These are phyloP conservation scores for Phlebiopsis flavidoalba DNA, from an alignment of 768 basidiomycete species.

Conservation along the genomic window DNA sequence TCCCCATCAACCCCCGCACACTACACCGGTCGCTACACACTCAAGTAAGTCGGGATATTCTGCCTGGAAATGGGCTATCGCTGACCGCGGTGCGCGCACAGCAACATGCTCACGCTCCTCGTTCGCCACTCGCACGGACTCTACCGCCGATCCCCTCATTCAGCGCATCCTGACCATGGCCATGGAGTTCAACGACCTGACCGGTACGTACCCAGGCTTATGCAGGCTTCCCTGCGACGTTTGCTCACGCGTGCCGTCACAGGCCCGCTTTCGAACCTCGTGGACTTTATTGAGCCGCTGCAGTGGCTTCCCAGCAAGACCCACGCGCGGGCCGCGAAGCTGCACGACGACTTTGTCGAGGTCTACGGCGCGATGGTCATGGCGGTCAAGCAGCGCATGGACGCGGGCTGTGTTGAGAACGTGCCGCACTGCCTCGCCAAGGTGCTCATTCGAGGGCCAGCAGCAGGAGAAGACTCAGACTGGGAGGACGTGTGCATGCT, in stretches of 20 bases:
- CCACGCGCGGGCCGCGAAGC: constrained; percentile 31
- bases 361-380: constrained; percentile 30
- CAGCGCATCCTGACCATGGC: constrained; percentile 31
- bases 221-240: too few relatives aligned
- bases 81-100: constrained; percentile 16
- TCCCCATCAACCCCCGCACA: constrained; percentile 35
- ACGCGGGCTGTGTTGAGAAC: constrained; percentile 24
- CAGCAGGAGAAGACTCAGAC: constrained; percentile 25
- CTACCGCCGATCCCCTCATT: constrained; percentile 33
- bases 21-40: constrained; percentile 32
- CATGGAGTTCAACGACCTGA: constrained; percentile 38
- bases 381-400: constrained; percentile 24
- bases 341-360: constrained; percentile 20
- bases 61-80: neutral
- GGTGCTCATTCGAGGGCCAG: constrained; percentile 23
- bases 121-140: constrained; percentile 38
- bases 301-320: constrained; percentile 35
- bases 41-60: constrained; percentile 17
- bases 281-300: constrained; percentile 40
- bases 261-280: constrained; percentile 39
- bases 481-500: constrained; percentile 31
- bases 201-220: constrained; percentile 13
- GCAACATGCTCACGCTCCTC: constrained; percentile 42
- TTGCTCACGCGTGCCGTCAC: neutral
- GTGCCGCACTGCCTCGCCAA: constrained; percentile 32